Conservation (phyloP, 2,329 filamentous ascomycete genomes). For the Stemphylium lycopersici region DNA sequence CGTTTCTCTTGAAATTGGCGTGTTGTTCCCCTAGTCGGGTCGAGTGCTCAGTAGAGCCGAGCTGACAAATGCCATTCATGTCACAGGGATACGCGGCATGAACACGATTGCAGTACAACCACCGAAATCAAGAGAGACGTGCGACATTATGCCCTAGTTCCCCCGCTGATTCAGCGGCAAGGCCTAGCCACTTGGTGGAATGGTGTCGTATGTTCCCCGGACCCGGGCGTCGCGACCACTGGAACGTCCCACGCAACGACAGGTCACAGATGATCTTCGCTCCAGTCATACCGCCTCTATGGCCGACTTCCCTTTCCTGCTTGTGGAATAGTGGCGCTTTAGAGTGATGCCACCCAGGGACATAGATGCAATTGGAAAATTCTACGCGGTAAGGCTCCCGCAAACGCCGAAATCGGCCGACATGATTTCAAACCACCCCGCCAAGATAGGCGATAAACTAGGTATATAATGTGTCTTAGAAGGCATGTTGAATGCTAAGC, state of each 20-base stretch:
- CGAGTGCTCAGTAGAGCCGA: not conserved
- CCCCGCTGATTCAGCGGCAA: no score
- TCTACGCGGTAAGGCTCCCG: not conserved
- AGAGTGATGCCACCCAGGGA: not conserved
- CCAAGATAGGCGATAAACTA: not conserved
- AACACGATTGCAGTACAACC: no score
- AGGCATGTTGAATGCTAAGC: not conserved
- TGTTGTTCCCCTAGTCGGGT: not conserved
- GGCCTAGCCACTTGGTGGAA: no score
- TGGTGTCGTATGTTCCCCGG: no score
- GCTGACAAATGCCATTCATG: slow-evolving; percentile 5
- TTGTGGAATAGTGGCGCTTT: not conserved
- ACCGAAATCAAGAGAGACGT: no score
- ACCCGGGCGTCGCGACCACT: no score
- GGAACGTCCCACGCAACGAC: no score
- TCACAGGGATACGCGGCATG: not conserved
- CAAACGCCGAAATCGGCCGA: slow-evolving; percentile 22
- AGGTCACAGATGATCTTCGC: not conserved
- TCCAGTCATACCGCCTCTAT: not conserved
- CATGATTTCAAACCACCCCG: slow-evolving; percentile 14
- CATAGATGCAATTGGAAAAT: slow-evolving; percentile 16
- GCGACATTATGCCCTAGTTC: no score
- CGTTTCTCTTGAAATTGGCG: not conserved
- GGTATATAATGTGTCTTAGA: slow-evolving; percentile 12
- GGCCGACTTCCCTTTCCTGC: not conserved